Evolutionary conservation across 2,329 filamentous ascomycete genomes (phyloP), one percentile per base, ranked within the genome.

Genomic region (Cercospora zeina): DNA sequence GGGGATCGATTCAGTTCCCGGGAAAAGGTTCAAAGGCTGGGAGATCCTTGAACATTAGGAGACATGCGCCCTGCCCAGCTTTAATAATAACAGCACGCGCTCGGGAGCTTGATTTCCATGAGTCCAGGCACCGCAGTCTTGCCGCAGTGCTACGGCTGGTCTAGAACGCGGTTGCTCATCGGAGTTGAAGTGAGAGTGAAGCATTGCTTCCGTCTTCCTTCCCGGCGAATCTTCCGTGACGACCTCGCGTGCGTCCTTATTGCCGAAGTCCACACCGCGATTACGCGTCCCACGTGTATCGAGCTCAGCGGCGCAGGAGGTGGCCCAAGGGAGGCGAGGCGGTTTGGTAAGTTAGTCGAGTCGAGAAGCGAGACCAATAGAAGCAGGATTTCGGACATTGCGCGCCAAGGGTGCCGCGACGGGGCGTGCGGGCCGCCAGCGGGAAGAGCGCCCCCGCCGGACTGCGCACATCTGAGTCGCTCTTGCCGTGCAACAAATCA

Each of bases 331-430:
- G 33, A 37, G 51, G 16, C 14, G 19, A 14, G 51, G 34, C 36
- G n/a, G n/a, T n/a, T n/a, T n/a, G n/a, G n/a, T n/a, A n/a, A n/a
- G 54, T 56, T 33, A 36, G 45, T 31, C 4, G 34, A 56, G 34
- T 30, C 13, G 7, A 27, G 36, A 56, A 54, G 59, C 53, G 39
- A 51, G 51, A 56, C 59, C 59, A 56, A 61, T 60, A 31, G 30
- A n/a, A 31, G 49, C 30, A 14, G 58, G 33, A 45, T 24, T 50
- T 49, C 39, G 58, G 49, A 60, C 36, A 53, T 51, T 60, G 58
- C 50, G 42, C 13, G n/a, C 24, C 30, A 49, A 36, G 37, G 14
- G 13, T 27, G 14, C 51, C 30, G 51, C 16, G 34, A 21, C 3
- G 24, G 11, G 39, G 24, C 24, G 53, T n/a, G 31, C 54, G 54